Evolutionary conservation across 805 yeast genomes (phyloP).

Genomic region (Candida khao-thaluensis): DNA sequence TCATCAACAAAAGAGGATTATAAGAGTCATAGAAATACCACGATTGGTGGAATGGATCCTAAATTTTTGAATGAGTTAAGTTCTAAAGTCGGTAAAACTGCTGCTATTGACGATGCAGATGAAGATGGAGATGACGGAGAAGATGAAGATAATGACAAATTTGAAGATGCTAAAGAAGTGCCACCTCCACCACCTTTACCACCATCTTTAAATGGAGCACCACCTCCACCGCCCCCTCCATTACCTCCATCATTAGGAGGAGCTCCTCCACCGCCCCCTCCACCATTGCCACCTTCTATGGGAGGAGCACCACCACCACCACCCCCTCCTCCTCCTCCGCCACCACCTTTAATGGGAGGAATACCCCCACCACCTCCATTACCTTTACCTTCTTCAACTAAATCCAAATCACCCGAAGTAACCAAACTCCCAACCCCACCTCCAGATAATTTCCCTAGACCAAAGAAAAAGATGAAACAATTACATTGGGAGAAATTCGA

Average conservation of each 20-base stretch:
- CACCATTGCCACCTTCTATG: slow-evolving; percentile 18
- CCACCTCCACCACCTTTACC: slow-evolving; percentile 26
- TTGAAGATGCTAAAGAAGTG: slow-evolving; percentile 5
- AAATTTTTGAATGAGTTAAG: slow-evolving; percentile 54
- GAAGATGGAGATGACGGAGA: slow-evolving; percentile 14
- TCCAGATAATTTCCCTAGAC: slow-evolving; percentile 53
- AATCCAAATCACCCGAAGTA: slow-evolving; percentile 20
- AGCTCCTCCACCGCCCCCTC: slow-evolving; percentile 21
- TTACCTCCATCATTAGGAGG: slow-evolving; percentile 14
- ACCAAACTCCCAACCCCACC: slow-evolving; percentile 18
- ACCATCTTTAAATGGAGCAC: slow-evolving; percentile 11
- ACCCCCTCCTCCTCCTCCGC: slow-evolving; percentile 23
- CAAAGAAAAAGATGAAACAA: slow-evolving; percentile 65
- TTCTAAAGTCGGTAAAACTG: slow-evolving; percentile 45
- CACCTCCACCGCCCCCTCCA: slow-evolving; percentile 24
- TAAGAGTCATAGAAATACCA: slow-evolving; percentile 30
- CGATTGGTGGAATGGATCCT: slow-evolving; percentile 44
- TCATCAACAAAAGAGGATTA: slow-evolving; percentile 17
- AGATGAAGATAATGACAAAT: not conserved
- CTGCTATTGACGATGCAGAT: slow-evolving; percentile 31
- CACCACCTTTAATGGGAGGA: slow-evolving; percentile 19
- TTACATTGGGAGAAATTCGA: slow-evolving; percentile 82
- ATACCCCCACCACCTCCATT: slow-evolving; percentile 20
- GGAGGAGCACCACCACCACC: slow-evolving; percentile 16
- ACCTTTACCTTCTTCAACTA: slow-evolving; percentile 27